Base-by-base conservation (phyloP, 108 stramenopile genomes). In the Nannochloropsis salina region DNA sequence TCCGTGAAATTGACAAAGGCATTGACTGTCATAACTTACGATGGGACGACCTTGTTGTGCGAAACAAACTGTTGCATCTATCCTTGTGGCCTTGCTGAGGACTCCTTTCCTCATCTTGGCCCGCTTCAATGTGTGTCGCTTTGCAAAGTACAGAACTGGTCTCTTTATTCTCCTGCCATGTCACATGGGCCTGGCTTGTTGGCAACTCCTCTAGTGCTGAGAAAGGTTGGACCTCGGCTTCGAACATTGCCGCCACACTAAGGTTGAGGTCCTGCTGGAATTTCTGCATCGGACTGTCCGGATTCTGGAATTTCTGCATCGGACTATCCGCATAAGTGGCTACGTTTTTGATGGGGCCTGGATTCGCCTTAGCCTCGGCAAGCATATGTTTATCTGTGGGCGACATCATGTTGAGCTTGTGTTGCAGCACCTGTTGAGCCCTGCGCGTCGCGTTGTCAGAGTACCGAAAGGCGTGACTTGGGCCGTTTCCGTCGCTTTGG, bases 401-500 rank as follows among this genome's bases (percentile, higher is more conserved):
- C 5, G 61, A 74, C 61, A 74, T 74, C 61, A 74, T n/a, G 61
- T 74, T 74, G 20, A 74, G 4, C 61, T 74, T 74, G 61, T 74
- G 61, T n/a, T n/a, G 61, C 15, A 74, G 61, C 61, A 74, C n/a
- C 61, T 74, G 61, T n/a, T 74, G 20, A n/a, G 61, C 61, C 61
- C 61, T 15, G 20, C 61, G 61, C 20, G 20, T 74, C 20, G 61
- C 61, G 61, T n/a, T 74, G 61, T 74, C n/a, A 3, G 61, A 0
- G 3, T 74, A 3, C n/a, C 61, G 61, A n/a, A n/a, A 74, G 61
- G 20, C 61, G 61, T n/a, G 15, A n/a, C n/a, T 74, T 3, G 61
- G 6, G 20, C 61, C 61, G 20, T 15, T 74, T 74, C 61, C 61
- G 0, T 74, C 61, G 61, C 61, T 74, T 74, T n/a, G 61, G n/a